Conservation (phyloP, 2,329 filamentous ascomycete species). For the Fusarium falciforme region DNA sequence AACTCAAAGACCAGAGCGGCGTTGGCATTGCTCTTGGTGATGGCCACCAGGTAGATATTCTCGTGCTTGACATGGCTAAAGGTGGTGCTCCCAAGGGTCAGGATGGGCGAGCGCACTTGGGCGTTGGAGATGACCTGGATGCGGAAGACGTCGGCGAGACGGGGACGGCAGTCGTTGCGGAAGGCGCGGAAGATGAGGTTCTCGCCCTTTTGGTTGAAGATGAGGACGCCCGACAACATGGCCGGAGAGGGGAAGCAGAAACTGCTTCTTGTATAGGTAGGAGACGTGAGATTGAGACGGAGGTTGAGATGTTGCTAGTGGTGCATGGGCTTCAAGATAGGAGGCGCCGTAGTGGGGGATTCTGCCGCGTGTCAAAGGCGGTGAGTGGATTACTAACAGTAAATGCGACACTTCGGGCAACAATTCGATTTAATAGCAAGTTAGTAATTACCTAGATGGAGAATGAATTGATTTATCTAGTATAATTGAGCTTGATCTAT, state of each 20-base stretch:
- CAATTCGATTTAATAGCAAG: neutral
- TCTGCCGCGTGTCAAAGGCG: slow-evolving; percentile 38
- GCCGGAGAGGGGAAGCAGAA: slow-evolving; percentile 49
- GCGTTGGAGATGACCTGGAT: slow-evolving; percentile 99
- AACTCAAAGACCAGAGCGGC: slow-evolving; percentile 98
- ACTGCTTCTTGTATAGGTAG: neutral
- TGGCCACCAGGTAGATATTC: slow-evolving; percentile 97
- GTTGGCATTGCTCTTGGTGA: slow-evolving; percentile 99
- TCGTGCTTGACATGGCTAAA: slow-evolving; percentile 99
- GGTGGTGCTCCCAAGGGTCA: slow-evolving; percentile 96
- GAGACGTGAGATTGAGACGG: slow-evolving; percentile 8
- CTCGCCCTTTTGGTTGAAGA: slow-evolving; percentile 99
- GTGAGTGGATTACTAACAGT: slow-evolving; percentile 17
- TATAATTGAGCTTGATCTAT: neutral
- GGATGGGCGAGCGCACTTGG: slow-evolving; percentile 95
- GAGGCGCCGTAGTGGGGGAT: slow-evolving; percentile 39
- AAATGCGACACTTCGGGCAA: neutral
- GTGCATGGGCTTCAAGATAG: slow-evolving; percentile 30
- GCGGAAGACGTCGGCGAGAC: slow-evolving; percentile 97
- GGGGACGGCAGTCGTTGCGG: slow-evolving; percentile 96
- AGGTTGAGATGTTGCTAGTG: slow-evolving; percentile 1
- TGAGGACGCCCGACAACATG: slow-evolving; percentile 96
- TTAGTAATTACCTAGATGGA: neutral
- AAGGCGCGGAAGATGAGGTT: slow-evolving; percentile 99
- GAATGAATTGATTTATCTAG: neutral